Evolutionary conservation across 805 yeast species (phyloP).

Genomic region (Schwanniomyces sp.): DNA sequence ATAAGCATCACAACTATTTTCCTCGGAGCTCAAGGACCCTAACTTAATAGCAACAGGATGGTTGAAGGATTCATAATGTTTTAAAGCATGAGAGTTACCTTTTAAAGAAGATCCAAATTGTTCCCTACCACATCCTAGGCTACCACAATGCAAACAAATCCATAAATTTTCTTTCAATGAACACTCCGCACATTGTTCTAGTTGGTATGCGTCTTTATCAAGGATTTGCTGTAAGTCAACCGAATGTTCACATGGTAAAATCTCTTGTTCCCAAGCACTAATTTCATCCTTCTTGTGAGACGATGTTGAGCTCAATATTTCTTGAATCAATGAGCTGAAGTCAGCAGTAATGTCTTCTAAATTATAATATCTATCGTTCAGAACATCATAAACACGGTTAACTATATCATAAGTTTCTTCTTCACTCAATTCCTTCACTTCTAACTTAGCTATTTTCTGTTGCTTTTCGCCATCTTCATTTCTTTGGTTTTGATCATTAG

Average conservation of each 20-base stretch:
- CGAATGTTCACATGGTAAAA: constrained; percentile 78
- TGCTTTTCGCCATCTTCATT: constrained; percentile 23
- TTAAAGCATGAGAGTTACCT: constrained; percentile 91
- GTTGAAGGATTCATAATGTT: constrained; percentile 56
- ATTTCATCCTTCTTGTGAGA: constrained; percentile 64
- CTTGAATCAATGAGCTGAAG: constrained; percentile 34
- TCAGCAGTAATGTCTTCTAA: constrained; percentile 19
- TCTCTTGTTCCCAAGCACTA: constrained; percentile 89
- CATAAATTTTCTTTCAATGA: constrained; percentile 77
- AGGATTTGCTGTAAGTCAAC: constrained; percentile 45
- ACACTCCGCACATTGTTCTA: constrained; percentile 55
- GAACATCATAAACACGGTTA: constrained; percentile 41
- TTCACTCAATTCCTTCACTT: constrained; percentile 62
- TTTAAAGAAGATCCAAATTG: constrained; percentile 86
- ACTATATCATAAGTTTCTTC: constrained; percentile 57
- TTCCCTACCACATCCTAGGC: constrained; percentile 90
- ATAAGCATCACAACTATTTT: constrained; percentile 67
- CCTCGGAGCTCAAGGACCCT: constrained; percentile 77
- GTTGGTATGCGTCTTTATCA: constrained; percentile 18
- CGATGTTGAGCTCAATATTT: constrained; percentile 58
- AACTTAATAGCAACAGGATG: constrained; percentile 89
- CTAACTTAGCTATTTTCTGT: constrained; percentile 61
- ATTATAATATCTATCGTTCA: constrained; percentile 22
- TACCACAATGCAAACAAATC: constrained; percentile 91
- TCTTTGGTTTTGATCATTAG: constrained; percentile 23